A percentile compares a stretch with the other conserved stretches of the same genome.
Evolutionary conservation across 176 grass and related monocot species (phyloP).

Genomic region (Aegilops bicornis): DNA sequence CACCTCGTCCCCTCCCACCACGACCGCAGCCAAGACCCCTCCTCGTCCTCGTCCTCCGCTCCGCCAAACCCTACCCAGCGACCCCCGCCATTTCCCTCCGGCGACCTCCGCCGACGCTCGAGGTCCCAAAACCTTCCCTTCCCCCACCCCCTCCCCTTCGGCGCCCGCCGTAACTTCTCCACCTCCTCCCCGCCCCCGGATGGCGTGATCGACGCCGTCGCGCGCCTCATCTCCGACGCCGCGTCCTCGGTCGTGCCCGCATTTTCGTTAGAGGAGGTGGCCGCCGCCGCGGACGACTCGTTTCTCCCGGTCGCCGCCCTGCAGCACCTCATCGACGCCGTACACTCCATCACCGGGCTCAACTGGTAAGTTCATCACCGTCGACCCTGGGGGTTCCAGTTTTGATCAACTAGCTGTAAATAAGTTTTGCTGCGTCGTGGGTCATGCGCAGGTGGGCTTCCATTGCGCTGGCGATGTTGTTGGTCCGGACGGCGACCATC

Average conservation of each 20-base stretch:
- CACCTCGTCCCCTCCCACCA: slow-evolving; percentile 43
- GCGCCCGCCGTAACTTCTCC: slow-evolving; percentile 26
- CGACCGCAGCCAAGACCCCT: not conserved
- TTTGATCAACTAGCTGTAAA: not conserved
- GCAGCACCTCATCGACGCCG: slow-evolving; percentile 64
- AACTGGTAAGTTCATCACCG: slow-evolving; percentile 53
- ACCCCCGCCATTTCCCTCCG: not conserved
- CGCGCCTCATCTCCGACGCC: slow-evolving; percentile 31
- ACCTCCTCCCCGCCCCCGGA: not conserved
- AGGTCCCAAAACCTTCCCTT: not conserved
- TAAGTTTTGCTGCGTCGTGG: not conserved
- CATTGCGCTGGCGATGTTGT: slow-evolving; percentile 62
- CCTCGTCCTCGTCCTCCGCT: not conserved
- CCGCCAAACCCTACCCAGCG: not conserved
- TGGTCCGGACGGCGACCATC: slow-evolving; percentile 51
- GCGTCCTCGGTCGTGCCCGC: not conserved
- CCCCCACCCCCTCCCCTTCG: slow-evolving; percentile 27
- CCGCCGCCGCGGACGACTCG: slow-evolving; percentile 68
- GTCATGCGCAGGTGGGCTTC: slow-evolving; percentile 64
- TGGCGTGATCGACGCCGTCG: slow-evolving; percentile 24
- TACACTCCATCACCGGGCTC: slow-evolving; percentile 64
- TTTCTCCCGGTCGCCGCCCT: slow-evolving; percentile 56
- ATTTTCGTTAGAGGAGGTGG: slow-evolving; percentile 54
- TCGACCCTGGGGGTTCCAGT: not conserved
- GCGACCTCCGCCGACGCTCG: not conserved